These are phyloP conservation scores for Durio zibethinus DNA, from an alignment of 345 rosid genomes.

Conservation along the genomic window DNA sequence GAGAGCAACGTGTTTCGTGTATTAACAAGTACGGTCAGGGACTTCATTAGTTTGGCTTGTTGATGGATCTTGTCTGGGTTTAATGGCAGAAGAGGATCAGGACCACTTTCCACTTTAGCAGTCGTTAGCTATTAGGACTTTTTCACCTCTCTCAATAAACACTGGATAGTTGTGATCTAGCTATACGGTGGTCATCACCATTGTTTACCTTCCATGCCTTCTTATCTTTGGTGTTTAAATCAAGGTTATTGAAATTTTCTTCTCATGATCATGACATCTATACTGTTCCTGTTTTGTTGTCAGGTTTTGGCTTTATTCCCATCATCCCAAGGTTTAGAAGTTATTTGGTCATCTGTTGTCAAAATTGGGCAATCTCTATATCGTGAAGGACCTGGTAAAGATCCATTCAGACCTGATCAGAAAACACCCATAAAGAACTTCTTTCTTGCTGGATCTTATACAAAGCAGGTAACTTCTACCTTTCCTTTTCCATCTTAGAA, in stretches of 20 bases:
- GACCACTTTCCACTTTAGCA: not conserved
- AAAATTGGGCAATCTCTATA: conserved; percentile 91
- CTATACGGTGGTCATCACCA: not conserved
- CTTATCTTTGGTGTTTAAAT: not conserved
- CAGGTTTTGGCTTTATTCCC: conserved; percentile 87
- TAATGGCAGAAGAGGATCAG: not conserved
- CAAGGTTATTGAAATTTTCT: not conserved
- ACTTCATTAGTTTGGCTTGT: not conserved
- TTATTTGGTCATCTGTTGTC: conserved; percentile 93
- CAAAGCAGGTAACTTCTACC: conserved; percentile 66
- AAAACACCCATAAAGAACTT: conserved; percentile 87
- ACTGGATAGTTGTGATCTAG: not conserved
- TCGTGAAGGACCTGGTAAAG: conserved; percentile 94
- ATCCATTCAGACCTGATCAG: conserved; percentile 97
- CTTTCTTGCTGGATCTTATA: conserved; percentile 94
- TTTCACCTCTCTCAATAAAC: not conserved
- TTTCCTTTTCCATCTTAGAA: not conserved
- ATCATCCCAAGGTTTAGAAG: conserved; percentile 78
- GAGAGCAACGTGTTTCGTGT: not conserved
- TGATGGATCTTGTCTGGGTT: not conserved
- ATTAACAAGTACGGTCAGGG: not conserved
- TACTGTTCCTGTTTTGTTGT: not conserved
- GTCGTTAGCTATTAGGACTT: not conserved
- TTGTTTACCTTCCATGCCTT: not conserved
- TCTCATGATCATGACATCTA: not conserved